Conservation (phyloP, 2,329 filamentous ascomycete genomes). For the Didymella glomerata region DNA sequence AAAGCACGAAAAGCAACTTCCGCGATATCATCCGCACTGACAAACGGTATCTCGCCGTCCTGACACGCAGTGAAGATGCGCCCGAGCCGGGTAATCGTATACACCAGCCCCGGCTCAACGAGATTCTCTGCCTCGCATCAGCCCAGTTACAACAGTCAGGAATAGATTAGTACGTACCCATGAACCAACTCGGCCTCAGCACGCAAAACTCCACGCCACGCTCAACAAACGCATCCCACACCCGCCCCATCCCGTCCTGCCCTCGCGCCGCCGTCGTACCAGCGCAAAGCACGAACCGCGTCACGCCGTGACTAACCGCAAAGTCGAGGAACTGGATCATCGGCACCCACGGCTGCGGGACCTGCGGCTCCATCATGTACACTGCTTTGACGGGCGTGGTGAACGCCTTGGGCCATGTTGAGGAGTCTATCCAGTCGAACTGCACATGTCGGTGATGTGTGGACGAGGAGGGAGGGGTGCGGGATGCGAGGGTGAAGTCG, state of each 20-base stretch:
- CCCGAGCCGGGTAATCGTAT: conserved; percentile 41
- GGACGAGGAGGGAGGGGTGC: neutral
- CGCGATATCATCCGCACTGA: conserved; percentile 59
- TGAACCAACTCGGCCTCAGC: neutral
- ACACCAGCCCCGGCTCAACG: neutral
- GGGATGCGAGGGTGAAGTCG: neutral
- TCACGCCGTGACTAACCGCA: neutral
- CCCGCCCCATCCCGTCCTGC: neutral
- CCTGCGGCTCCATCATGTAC: neutral
- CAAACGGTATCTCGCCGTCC: conserved; percentile 58
- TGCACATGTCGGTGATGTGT: neutral
- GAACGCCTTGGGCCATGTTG: neutral
- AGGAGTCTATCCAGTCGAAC: neutral
- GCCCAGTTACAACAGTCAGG: no score
- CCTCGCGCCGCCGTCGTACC: neutral
- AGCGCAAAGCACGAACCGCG: neutral
- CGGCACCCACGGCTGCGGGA: neutral
- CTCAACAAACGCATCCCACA: neutral
- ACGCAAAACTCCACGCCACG: neutral
- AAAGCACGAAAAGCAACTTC: conserved; percentile 37
- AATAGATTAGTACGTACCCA: neutral
- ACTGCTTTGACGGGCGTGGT: neutral
- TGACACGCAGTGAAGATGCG: conserved; percentile 56
- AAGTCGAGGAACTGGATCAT: neutral
- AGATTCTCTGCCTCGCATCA: neutral